Evolutionary conservation across 495 filamentous ascomycete genomes (phyloP).

Genomic region (Bryoglossum gracile): DNA sequence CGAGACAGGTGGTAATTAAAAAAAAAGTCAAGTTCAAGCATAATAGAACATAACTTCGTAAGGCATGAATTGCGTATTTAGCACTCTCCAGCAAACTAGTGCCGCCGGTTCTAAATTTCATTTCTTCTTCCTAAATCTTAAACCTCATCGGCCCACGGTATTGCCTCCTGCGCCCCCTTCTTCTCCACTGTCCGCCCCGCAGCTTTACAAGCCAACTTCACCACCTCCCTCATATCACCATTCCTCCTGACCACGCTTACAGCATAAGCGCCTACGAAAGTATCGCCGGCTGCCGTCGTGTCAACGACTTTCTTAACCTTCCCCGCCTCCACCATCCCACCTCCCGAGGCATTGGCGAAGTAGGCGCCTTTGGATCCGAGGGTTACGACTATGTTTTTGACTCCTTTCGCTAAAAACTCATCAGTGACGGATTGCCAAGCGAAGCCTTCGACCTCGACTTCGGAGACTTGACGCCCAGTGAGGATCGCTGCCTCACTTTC

Average conservation of each 20-base stretch:
- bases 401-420: conserved; percentile 58
- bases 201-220: conserved; percentile 63
- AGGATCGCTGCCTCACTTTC: conserved; percentile 83
- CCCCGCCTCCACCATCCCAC: conserved; percentile 44
- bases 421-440: conserved; percentile 37
- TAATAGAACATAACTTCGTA: no score
- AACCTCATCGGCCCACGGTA: conserved; percentile 83
- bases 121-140: conserved; percentile 18
- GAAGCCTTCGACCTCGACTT: conserved; percentile 41
- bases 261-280: conserved; percentile 86
- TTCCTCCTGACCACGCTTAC: conserved; percentile 51
- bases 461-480: conserved; percentile 37
- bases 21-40: no score
- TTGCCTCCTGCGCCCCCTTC: conserved; percentile 75
- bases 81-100: no score
- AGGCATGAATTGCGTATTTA: no score
- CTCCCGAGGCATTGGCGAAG: conserved; percentile 44
- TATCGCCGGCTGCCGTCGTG: conserved; percentile 92
- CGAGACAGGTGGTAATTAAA: no score
- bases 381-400: conserved; percentile 73
- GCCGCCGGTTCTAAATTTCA: no score
- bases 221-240: conserved; percentile 38
- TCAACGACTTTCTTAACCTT: conserved; percentile 69
- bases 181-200: conserved; percentile 71
- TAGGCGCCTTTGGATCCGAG: conserved; percentile 72